Evolutionary conservation across 164 flowering plant genomes (phyloP), one percentile per base, ranked within the genome.

Genomic region (Annona cherimola): DNA sequence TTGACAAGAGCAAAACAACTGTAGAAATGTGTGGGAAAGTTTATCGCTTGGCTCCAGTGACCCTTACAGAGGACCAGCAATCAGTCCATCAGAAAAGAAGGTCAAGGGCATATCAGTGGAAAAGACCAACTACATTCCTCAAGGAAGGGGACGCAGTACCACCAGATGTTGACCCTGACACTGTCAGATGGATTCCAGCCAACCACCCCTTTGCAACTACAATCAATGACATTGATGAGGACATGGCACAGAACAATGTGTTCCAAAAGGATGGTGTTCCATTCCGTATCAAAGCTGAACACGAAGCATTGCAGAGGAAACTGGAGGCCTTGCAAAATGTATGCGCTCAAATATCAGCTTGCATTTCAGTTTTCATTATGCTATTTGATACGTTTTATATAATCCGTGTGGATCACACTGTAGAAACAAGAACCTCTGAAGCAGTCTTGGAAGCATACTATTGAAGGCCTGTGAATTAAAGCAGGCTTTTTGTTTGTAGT

Each of bases 131-230:
- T 6, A 74, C 89, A 6, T 93, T 91, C 76, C 87, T 95, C 26
- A 93, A 87, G 80, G 99, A 95, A 86, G 99, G 98, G 65, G 99
- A 95, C 71, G 67, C 87, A 2, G 65, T 95, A 64, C 99, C 99
- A 42, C 89, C 96, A 41, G 94, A 91, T 84, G 96, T 95, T 70
- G 98, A 95, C 79, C 98, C 99, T 77, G 98, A 95, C 69, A 90
- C 93, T 42, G 78, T 95, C 41, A 85, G 99, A 77, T 95, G 99
- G 99, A 95, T 95, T 79, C 98, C 99, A 44, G 90, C 99, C 57
- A 95, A 95, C 83, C 99, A 95, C 81, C 99, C 99, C 41, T 95
- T 95, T 82, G 99, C 97, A 61, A 95, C 97, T 35, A 95, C 97
- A 54, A 84, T 82, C 14, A 88, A 81, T 76, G 98, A 95, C 67